Conservation (phyloP, 441 rosid species). For the Pelargonium citronellum region DNA sequence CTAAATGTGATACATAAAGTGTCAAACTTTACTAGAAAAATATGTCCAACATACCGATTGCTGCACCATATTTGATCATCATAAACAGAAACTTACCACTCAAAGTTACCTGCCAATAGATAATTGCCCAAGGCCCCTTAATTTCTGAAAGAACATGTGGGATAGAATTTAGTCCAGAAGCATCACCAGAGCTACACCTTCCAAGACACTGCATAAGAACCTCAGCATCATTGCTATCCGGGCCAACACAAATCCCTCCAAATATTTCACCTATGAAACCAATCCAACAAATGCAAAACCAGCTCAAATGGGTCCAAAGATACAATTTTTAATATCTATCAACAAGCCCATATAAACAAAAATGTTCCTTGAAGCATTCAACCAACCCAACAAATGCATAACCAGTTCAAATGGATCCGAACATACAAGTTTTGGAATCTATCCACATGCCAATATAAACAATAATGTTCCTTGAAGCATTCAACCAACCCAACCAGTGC, state of each 20-base stretch:
- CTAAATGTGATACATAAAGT: slow-evolving; percentile 28
- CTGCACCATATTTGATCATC: neutral
- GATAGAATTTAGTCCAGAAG: slow-evolving; percentile 28
- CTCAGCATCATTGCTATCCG: slow-evolving; percentile 56
- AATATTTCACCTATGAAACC: slow-evolving; percentile 56
- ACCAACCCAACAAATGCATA: too few species aligned
- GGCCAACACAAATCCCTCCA: slow-evolving; percentile 53
- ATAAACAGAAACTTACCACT: slow-evolving; percentile 26
- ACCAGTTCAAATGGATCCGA: too few species aligned
- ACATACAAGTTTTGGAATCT: too few species aligned
- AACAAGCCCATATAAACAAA: too few species aligned
- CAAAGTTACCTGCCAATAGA: slow-evolving; percentile 75
- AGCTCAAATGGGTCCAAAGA: neutral
- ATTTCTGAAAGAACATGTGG: slow-evolving; percentile 60
- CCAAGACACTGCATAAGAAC: slow-evolving; percentile 47
- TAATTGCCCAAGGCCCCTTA: slow-evolving; percentile 78
- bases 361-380: too few species aligned
- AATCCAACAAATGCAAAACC: slow-evolving; percentile 2
- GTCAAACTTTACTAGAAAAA: slow-evolving; percentile 13
- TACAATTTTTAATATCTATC: neutral
- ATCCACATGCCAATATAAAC: too few species aligned
- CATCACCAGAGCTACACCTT: slow-evolving; percentile 35
- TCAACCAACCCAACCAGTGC: too few species aligned
- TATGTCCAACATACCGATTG: neutral
- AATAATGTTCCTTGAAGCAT: too few species aligned